Evolutionary conservation across 2,329 filamentous ascomycete species (phyloP).

Genomic region (Calonectria pteridis): DNA sequence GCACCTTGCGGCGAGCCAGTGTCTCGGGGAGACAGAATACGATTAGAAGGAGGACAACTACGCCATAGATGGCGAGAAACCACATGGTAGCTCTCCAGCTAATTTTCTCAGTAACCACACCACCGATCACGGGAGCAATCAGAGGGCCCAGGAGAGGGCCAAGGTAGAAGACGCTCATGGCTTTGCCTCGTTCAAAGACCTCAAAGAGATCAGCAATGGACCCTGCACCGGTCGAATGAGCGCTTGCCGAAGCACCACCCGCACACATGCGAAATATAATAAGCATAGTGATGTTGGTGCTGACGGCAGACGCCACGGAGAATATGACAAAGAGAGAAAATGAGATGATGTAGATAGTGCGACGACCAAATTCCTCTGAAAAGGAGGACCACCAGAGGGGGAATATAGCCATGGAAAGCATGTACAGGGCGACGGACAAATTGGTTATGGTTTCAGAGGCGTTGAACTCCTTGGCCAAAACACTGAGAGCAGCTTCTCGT

Average conservation of each 20-base stretch:
- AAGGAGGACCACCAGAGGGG: conserved; percentile 91
- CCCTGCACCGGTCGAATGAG: conserved; percentile 86
- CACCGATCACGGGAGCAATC: conserved; percentile 82
- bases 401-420: conserved; percentile 86
- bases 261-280: conserved; percentile 80
- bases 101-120: conserved; percentile 74
- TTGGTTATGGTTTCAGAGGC: conserved; percentile 77
- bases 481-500: conserved; percentile 72
- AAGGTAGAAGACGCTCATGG: conserved; percentile 88
- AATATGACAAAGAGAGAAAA: conserved; percentile 81
- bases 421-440: conserved; percentile 82
- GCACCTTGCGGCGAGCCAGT: conserved; percentile 55
- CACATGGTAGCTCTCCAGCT: conserved; percentile 84
- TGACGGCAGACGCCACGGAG: conserved; percentile 76
- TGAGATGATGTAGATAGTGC: conserved; percentile 82
- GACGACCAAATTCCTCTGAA: conserved; percentile 78
- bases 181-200: conserved; percentile 75
- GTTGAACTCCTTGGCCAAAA: conserved; percentile 73
- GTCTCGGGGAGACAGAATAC: conserved; percentile 76
- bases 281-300: conserved; percentile 79
- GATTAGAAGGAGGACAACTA: conserved; percentile 66
- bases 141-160: conserved; percentile 82
- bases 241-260: conserved; percentile 82
- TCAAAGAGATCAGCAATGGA: conserved; percentile 89
- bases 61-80: conserved; percentile 80